Evolutionary conservation across 441 rosid genomes (phyloP), one percentile per base, ranked within the genome.

Genomic region (Jatropha podagrica): DNA sequence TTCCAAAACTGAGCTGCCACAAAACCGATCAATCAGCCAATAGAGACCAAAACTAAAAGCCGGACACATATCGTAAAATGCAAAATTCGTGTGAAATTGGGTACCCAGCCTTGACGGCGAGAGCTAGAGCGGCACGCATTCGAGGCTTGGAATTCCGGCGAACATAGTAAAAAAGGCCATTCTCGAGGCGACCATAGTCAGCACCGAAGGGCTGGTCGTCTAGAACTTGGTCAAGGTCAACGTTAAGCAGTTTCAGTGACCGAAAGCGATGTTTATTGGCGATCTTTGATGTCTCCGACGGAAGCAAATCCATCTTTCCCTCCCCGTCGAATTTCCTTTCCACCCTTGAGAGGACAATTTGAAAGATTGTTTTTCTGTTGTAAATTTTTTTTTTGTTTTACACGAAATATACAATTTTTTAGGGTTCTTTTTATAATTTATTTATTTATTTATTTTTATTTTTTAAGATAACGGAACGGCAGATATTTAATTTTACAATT

Each of bases 1-100:
- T 85, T 95, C 98, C 89, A 95, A 84, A 79, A 95, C 96, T 88
- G 98, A 95, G 86, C 98, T 95, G 98, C 88, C 96, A 76, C 72
- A 76, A 71, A 82, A 65, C 62, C 55, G 75, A 77, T 48, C 72
- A 75, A 20, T 59, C 46, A 75, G 58, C 37, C 59, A 55, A 52
- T 26, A 64, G 27, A 51, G 26, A 54, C 49, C 18, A 62, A 7
- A 59, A 48, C 23, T 7, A 63, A 40, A 42, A 64, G 5, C 11
- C 65, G 51, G 18, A 55, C 26, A 67, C 42, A 37, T 7, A 15
- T 37, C 46, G 8, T 9, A 13, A 32, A 11, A 46, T 8, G 44
- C 38, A 4, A 59, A 61, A 32, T 20, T 10, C 2, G 44, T 11
- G 13, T 15, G 13, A 63, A 74, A 66, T 11, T 37, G 15, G 42